Conservation (phyloP, 1,284 basidiomycete genomes). For the Entoloma clypeatum region DNA sequence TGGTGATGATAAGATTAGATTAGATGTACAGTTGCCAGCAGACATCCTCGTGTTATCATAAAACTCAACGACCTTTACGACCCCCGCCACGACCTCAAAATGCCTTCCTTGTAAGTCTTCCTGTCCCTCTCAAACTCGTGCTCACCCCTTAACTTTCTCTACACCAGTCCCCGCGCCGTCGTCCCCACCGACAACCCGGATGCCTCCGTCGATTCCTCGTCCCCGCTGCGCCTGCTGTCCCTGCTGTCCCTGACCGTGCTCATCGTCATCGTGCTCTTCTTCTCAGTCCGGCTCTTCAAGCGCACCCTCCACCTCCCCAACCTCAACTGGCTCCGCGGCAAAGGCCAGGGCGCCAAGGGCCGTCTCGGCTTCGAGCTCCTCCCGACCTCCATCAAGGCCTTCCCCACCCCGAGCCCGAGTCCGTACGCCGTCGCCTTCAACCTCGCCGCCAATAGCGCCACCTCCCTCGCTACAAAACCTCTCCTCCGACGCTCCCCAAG, state of each 20-base stretch:
- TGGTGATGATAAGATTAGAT: no score
- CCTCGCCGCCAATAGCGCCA: conserved; percentile 17
- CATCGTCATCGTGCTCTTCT: conserved; percentile 15
- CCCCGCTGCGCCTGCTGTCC: conserved; percentile 14
- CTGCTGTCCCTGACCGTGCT: conserved; percentile 18
- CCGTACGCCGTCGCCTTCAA: conserved; percentile 16
- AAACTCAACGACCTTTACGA: conserved; percentile 15
- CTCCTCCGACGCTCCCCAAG: conserved; percentile 22
- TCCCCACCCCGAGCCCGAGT: conserved; percentile 13
- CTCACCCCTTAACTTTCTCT: conserved; percentile 3
- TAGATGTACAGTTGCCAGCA: no score
- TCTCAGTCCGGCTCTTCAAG: conserved; percentile 15
- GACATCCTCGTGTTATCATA: no score
- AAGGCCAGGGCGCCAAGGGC: conserved; percentile 17
- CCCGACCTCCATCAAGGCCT: conserved; percentile 19
- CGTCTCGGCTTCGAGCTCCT: conserved; percentile 19
- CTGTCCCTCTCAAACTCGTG: not conserved
- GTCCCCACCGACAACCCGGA: conserved; percentile 10
- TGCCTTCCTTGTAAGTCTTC: conserved; percentile 16
- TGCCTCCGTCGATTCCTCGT: conserved; percentile 10
- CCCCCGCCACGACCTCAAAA: conserved; percentile 15
- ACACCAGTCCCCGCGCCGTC: conserved; percentile 13
- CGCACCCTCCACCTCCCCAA: conserved; percentile 16
- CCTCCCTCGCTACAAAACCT: conserved; percentile 5
- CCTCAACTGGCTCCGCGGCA: conserved; percentile 19